Evolutionary conservation across 2,329 filamentous ascomycete species (phyloP).

Genomic region (Talaromyces amestolkiae): DNA sequence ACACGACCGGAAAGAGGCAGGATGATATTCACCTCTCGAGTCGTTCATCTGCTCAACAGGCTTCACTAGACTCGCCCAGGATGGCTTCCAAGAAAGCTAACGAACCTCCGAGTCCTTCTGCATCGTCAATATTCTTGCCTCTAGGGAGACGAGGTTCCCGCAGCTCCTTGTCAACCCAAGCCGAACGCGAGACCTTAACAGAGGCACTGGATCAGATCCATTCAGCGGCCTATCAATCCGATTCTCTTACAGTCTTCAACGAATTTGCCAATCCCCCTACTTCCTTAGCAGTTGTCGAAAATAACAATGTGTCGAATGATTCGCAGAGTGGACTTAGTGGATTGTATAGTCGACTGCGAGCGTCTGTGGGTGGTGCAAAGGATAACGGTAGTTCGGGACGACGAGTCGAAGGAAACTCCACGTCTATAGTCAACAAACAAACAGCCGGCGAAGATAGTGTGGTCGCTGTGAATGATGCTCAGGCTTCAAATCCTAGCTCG

Average conservation of each 20-base stretch:
- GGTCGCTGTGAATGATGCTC: conserved; percentile 24
- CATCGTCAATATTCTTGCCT: conserved; percentile 45
- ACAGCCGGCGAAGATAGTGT: conserved; percentile 17
- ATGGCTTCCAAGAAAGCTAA: conserved; percentile 41
- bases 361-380: conserved; percentile 71
- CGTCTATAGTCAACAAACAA: conserved; percentile 24
- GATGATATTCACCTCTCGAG: conserved; percentile 11
- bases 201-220: conserved; percentile 85
- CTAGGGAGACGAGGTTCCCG: conserved; percentile 49
- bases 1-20: conserved; percentile 4
- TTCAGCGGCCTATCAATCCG: conserved; percentile 79
- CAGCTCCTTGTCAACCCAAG: conserved; percentile 51
- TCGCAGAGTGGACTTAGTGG: conserved; percentile 84
- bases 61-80: conserved; percentile 5
- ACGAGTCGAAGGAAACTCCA: conserved; percentile 24
- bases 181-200: conserved; percentile 72
- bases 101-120: conserved; percentile 44
- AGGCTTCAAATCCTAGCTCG: conserved; percentile 30
- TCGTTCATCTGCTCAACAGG: conserved; percentile 15
- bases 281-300: conserved; percentile 62
- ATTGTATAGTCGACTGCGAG: conserved; percentile 79
- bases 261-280: conserved; percentile 71
- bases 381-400: conserved; percentile 44
- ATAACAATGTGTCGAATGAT: conserved; percentile 64
- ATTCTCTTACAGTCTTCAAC: conserved; percentile 86